Percentiles rank a stretch among this genome's conserved stretches.
These are phyloP conservation scores for Talaromyces rugulosus DNA, from an alignment of 2,329 filamentous ascomycete genomes.

Conservation along the genomic window DNA sequence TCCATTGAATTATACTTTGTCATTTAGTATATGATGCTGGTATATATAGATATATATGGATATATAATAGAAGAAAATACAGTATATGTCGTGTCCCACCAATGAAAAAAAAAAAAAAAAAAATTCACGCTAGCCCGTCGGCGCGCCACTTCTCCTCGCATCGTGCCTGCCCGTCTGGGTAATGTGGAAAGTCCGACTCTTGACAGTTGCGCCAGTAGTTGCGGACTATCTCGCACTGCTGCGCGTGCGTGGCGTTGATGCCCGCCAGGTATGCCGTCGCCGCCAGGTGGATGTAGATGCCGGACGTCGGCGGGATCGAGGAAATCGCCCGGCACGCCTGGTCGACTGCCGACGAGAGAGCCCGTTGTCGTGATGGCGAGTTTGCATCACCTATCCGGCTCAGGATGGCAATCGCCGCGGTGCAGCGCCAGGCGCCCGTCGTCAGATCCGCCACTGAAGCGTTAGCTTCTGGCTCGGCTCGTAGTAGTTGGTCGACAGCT, in stretches of 20 bases:
- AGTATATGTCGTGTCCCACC: background rate
- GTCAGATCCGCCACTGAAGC: constrained; percentile 17
- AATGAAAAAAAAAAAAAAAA: background rate
- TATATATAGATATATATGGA: background rate
- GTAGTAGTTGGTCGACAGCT: constrained; percentile 17
- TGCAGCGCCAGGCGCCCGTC: constrained; percentile 33
- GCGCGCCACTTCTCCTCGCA: constrained; percentile 33
- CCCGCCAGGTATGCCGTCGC: constrained; percentile 35
- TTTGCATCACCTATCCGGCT: constrained; percentile 9
- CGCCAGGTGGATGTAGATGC: constrained; percentile 39
- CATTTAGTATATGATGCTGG: background rate
- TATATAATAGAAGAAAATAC: background rate
- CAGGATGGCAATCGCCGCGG: constrained; percentile 32
- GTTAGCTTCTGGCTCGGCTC: constrained; percentile 4
- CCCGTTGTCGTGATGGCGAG: constrained; percentile 8
- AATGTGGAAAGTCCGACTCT: constrained; percentile 35
- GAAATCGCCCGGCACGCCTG: constrained; percentile 33
- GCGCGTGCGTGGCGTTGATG: constrained; percentile 28
- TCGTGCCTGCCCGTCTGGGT: constrained; percentile 27
- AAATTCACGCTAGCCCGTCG: constrained; percentile 18
- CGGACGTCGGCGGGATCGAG: constrained; percentile 27
- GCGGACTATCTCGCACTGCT: constrained; percentile 34
- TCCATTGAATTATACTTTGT: background rate
- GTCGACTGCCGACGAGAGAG: constrained; percentile 29
- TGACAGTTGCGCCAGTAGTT: constrained; percentile 38